Evolutionary conservation across 202 grass and related monocot species (phyloP).

Genomic region (Alloteropsis angusta): DNA sequence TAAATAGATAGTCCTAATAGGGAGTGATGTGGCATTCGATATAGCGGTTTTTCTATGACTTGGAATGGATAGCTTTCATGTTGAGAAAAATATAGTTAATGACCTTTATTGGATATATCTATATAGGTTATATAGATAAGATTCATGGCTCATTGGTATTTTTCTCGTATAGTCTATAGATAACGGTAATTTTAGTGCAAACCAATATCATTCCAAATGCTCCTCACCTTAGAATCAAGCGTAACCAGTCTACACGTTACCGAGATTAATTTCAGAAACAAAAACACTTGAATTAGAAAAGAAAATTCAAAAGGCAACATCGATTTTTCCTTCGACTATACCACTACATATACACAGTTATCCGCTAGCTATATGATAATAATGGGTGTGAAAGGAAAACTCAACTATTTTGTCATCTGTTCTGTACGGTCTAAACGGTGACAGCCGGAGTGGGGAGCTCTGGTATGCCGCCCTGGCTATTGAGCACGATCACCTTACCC

Average conservation of each 20-base stretch:
- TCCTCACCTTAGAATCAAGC: background rate
- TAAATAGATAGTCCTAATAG: too few relatives aligned
- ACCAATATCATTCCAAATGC: background rate
- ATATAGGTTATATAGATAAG: too few relatives aligned
- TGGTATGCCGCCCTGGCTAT: constrained; percentile 38
- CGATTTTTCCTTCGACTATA: background rate
- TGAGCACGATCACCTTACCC: constrained; percentile 53
- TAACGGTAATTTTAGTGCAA: background rate
- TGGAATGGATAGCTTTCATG: too few relatives aligned
- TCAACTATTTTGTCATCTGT: background rate
- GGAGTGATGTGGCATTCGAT: too few relatives aligned
- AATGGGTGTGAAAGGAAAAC: background rate
- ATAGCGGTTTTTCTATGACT: too few relatives aligned
- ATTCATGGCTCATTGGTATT: background rate
- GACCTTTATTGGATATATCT: too few relatives aligned
- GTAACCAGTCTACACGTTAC: background rate
- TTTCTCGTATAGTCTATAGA: background rate
- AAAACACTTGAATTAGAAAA: background rate
- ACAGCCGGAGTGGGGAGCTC: constrained; percentile 35
- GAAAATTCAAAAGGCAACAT: background rate
- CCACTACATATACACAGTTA: constrained; percentile 22
- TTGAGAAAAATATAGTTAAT: too few relatives aligned
- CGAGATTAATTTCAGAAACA: background rate
- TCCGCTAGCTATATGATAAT: background rate
- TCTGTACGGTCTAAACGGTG: constrained; percentile 14